Evolutionary conservation across 129 eudicot species (phyloP), one percentile per base, ranked within the genome.

Genomic region (Silybum marianum): DNA sequence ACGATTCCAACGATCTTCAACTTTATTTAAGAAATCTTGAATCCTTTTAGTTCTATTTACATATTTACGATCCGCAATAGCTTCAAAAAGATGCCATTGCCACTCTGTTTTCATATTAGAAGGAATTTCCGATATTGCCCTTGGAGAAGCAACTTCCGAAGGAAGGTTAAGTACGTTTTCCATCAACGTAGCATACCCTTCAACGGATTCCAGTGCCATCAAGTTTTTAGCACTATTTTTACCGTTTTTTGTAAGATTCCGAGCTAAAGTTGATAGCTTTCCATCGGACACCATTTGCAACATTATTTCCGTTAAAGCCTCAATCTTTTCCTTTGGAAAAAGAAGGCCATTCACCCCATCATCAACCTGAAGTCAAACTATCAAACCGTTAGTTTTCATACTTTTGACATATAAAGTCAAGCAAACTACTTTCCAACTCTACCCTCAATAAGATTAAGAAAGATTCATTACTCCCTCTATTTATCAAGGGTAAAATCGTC

Each of bases 311-410:
- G 98, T 86, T 46, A 95, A 84, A 80, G 54, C 88, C 73, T 78
- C 82, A 18, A 88, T 62, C 69, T 95, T 87, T 19, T 91, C 89
- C 96, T 93, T 95, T 1, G 91, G 87, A 69, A 85, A 95, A 78
- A 95, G 87, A 80, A 82, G 88, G 54, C 98, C 99, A 78, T 93
- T 93, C 75, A 91, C 93, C 91, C 91, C 85, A 87, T 95, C 90
- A 88, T 83, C 91, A 71, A 95, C 89, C 99, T 95, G 88, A 76
- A 68, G 70, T 70, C 74, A 58, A 70, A 76, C 44, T 30, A 72
- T 81, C 78, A 85, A 69, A 69, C n/a, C 70, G 82, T 85, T 84
- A 72, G 79, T 91, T 72, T 42, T 21, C 73, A 65, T 77, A 78
- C 30, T 75, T 40, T 25, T 68, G 71, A 73, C 25, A 39, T 54